phyloP scores from a whole-genome alignment of 2,329 filamentous ascomycete species.

The Diaporthe vaccinii region DNA sequence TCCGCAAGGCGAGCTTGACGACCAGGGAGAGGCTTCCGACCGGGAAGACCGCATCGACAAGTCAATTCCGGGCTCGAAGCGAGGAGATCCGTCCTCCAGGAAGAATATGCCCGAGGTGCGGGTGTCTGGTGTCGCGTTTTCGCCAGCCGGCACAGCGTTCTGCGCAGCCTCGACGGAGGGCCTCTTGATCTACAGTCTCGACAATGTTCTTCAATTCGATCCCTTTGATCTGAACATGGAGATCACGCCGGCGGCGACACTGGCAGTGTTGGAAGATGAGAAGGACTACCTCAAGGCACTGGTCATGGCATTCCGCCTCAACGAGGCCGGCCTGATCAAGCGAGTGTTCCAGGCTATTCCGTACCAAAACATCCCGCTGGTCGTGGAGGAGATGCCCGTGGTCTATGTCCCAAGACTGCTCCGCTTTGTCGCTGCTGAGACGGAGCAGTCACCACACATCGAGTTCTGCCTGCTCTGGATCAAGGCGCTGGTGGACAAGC shows the following conservation, averaged over 20 bases:
- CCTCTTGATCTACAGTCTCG: constrained; percentile 91
- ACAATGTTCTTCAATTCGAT: constrained; percentile 88
- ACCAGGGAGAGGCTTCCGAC: constrained; percentile 89
- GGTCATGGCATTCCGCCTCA: constrained; percentile 97
- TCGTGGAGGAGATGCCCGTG: constrained; percentile 82
- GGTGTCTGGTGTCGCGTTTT: constrained; percentile 87
- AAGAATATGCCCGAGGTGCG: constrained; percentile 85
- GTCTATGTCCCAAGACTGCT: constrained; percentile 90
- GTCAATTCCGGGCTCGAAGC: constrained; percentile 86
- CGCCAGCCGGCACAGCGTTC: constrained; percentile 89
- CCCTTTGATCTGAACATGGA: constrained; percentile 96
- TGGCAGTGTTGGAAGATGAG: constrained; percentile 75
- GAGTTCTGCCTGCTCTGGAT: constrained; percentile 97
- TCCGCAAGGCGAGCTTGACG: constrained; percentile 85
- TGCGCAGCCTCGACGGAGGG: constrained; percentile 97
- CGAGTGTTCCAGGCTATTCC: constrained; percentile 90
- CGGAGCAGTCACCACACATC: constrained; percentile 91
- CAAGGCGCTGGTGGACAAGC: constrained; percentile 82
- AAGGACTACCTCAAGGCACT: constrained; percentile 91
- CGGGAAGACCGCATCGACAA: constrained; percentile 85
- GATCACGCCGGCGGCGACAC: constrained; percentile 88
- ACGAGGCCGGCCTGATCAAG: constrained; percentile 84
- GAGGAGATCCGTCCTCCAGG: constrained; percentile 86
- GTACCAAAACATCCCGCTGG: constrained; percentile 78
- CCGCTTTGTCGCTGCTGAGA: constrained; percentile 88